Evolutionary conservation across 2,329 filamentous ascomycete species (phyloP).

Genomic region (Fusarium drepaniforme): DNA sequence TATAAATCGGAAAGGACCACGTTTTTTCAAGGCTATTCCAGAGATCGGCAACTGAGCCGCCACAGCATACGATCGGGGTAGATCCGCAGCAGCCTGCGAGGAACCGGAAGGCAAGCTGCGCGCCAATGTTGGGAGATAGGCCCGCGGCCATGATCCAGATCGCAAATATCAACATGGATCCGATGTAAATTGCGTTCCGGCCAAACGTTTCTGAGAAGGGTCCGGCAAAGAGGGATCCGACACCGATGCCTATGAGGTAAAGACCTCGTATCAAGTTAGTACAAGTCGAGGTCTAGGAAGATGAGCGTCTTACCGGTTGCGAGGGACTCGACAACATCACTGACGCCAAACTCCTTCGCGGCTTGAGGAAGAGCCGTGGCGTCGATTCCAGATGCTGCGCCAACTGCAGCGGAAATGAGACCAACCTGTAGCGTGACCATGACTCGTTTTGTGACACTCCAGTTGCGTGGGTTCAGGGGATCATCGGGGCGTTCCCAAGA

Average conservation of each 20-base stretch:
- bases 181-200: constrained; percentile 52
- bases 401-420: constrained; percentile 55
- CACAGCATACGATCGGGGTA: constrained; percentile 55
- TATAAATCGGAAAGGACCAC: constrained; percentile 57
- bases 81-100: constrained; percentile 58
- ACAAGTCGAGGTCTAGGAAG: neutral
- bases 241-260: constrained; percentile 49
- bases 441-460: constrained; percentile 49
- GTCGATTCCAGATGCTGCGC: constrained; percentile 61
- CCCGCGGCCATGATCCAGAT: constrained; percentile 56
- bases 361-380: constrained; percentile 55
- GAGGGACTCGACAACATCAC: constrained; percentile 61
- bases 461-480: constrained; percentile 57
- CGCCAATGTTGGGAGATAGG: constrained; percentile 54
- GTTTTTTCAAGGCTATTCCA: constrained; percentile 46
- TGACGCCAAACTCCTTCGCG: constrained; percentile 58
- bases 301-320: constrained; percentile 47
- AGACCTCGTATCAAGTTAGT: constrained; percentile 19
- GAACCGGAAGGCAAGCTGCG: constrained; percentile 60
- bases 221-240: constrained; percentile 51
- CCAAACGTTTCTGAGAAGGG: constrained; percentile 52
- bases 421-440: too few species aligned
- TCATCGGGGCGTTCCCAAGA: constrained; percentile 41
- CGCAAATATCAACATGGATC: constrained; percentile 53
- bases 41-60: constrained; percentile 56